A percentile compares a stretch with the other conserved stretches of the same genome.
Conservation (phyloP, 352 stramenopile genomes). For the Phytophthora citrophthora region DNA sequence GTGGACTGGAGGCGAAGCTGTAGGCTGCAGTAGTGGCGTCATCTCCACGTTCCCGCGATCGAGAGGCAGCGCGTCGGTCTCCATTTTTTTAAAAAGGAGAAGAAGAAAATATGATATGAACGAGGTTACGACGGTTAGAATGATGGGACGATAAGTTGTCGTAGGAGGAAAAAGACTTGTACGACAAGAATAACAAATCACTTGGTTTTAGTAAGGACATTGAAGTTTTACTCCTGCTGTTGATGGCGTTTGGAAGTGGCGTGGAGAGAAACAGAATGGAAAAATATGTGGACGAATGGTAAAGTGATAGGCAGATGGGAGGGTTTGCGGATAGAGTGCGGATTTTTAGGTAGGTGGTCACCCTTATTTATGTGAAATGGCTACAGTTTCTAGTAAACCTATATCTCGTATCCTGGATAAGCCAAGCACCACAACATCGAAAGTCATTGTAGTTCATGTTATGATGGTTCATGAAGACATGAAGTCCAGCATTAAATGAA, state of each 20-base stretch:
- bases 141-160: conserved; percentile 7
- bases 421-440: no score
- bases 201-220: conserved; percentile 1
- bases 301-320: background rate
- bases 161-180: background rate
- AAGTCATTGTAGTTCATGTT: no score
- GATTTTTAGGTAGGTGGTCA: no score
- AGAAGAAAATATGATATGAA: conserved; percentile 5
- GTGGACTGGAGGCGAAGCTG: conserved; percentile 19
- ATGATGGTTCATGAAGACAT: background rate
- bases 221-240: background rate
- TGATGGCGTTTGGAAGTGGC: background rate
- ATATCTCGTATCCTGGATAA: no score
- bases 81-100: conserved; percentile 28
- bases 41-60: conserved; percentile 61
- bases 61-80: conserved; percentile 56
- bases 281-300: background rate
- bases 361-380: no score
- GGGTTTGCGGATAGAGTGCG: background rate
- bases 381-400: no score
- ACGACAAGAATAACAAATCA: background rate
- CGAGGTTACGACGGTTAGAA: background rate
- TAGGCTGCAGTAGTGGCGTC: conserved; percentile 22
- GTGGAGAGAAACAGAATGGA: background rate
- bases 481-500: background rate